Conservation (phyloP, 2,329 filamentous ascomycete species). For the Neophaeococcomyces mojaviensis region DNA sequence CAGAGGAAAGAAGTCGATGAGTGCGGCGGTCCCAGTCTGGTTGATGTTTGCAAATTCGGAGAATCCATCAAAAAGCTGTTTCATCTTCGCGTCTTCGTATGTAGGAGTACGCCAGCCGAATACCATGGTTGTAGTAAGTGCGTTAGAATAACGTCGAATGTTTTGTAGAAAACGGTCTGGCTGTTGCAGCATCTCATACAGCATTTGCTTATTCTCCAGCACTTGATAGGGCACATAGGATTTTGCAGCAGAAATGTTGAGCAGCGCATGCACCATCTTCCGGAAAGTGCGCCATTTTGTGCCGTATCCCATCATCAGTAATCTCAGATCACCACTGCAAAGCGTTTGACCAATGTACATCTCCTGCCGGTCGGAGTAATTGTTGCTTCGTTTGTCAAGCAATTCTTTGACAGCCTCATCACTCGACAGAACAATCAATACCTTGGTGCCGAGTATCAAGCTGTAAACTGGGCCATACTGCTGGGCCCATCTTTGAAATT, state of each 20-base stretch:
- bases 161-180: conserved; percentile 39
- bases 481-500: conserved; percentile 47
- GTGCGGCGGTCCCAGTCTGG: conserved; percentile 34
- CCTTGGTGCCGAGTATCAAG: conserved; percentile 43
- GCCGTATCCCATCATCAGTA: conserved; percentile 30
- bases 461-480: conserved; percentile 48
- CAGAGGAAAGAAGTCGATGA: conserved; percentile 42
- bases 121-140: conserved; percentile 44
- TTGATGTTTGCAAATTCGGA: conserved; percentile 37
- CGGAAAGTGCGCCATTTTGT: conserved; percentile 26
- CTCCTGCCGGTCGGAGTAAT: conserved; percentile 43
- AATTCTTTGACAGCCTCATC: conserved; percentile 44
- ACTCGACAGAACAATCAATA: conserved; percentile 42
- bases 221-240: conserved; percentile 50
- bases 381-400: conserved; percentile 43
- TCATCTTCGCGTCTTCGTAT: conserved; percentile 36
- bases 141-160: conserved; percentile 42
- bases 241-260: conserved; percentile 41
- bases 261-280: conserved; percentile 37
- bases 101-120: conserved; percentile 40
- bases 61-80: conserved; percentile 38
- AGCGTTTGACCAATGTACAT: conserved; percentile 39
- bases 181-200: conserved; percentile 39
- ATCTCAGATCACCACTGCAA: conserved; percentile 24
- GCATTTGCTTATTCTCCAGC: conserved; percentile 50